Evolutionary conservation across 352 stramenopile species (phyloP).

Genomic region (Phytophthora idaei): DNA sequence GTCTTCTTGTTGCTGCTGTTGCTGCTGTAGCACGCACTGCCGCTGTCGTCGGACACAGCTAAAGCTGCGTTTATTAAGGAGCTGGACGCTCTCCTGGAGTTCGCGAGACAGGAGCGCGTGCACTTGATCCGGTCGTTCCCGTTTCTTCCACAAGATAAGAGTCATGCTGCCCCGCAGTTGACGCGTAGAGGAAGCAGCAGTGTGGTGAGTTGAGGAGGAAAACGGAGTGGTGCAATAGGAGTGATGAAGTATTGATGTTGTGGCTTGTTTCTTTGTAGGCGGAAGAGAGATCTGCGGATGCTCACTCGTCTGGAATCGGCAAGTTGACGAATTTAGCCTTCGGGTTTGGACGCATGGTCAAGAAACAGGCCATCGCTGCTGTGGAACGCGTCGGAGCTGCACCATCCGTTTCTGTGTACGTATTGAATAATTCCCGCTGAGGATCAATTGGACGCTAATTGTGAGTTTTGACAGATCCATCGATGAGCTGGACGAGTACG

Average conservation of each 20-base stretch:
- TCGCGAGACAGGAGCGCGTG: constrained; percentile 48
- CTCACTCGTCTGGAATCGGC: constrained; percentile 44
- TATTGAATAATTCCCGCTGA: not conserved
- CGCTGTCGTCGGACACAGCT: constrained; percentile 46
- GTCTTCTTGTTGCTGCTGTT: not conserved
- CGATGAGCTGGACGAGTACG: constrained; percentile 75
- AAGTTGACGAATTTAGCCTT: constrained; percentile 84
- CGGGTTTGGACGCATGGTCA: constrained; percentile 84
- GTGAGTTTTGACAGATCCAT: constrained; percentile 36
- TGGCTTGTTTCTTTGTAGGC: constrained; percentile 7
- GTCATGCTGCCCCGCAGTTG: constrained; percentile 7
- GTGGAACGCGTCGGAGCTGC: constrained; percentile 78
- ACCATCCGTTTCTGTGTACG: constrained; percentile 58
- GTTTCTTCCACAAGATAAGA: constrained; percentile 50
- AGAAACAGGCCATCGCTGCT: constrained; percentile 83
- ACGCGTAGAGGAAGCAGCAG: constrained; percentile 20
- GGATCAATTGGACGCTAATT: not conserved
- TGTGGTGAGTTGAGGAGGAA: constrained; percentile 12
- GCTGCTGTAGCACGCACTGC: constrained; percentile 56
- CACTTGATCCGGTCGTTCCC: constrained; percentile 67
- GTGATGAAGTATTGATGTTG: not conserved
- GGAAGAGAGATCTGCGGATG: constrained; percentile 25
- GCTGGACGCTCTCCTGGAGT: constrained; percentile 62
- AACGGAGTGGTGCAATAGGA: not conserved
- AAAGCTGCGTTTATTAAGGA: constrained; percentile 62